phyloP scores from a whole-genome alignment of 139 green algal species.

The Yamagishiella unicocca region DNA sequence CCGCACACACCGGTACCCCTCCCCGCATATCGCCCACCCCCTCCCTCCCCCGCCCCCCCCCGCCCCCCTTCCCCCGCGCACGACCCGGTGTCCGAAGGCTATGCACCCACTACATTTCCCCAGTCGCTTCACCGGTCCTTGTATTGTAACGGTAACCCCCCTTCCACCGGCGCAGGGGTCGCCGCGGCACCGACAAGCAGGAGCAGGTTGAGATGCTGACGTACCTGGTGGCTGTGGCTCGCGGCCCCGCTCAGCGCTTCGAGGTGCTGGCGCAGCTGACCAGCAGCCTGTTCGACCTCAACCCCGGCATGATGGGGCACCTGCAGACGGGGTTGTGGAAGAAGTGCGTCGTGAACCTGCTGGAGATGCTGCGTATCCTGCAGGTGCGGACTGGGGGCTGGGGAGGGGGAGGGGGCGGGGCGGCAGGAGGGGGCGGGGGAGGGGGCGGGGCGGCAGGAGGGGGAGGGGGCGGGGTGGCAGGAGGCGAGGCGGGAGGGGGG shows the following conservation, averaged over 20 bases:
- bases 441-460: background rate
- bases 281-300: slow-evolving; percentile 96
- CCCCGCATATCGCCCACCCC: too few relatives aligned
- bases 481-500: too few relatives aligned
- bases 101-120: too few relatives aligned
- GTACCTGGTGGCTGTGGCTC: slow-evolving; percentile 90
- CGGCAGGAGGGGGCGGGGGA: background rate
- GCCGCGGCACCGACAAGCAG: slow-evolving; percentile 90
- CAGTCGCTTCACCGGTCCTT: too few relatives aligned
- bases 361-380: slow-evolving; percentile 77
- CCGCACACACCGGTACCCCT: background rate
- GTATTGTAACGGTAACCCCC: too few relatives aligned
- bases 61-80: too few relatives aligned
- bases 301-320: slow-evolving; percentile 76
- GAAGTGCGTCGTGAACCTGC: slow-evolving; percentile 64
- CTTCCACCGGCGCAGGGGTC: slow-evolving; percentile 67
- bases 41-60: background rate
- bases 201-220: slow-evolving; percentile 96
- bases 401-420: background rate
- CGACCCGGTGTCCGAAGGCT: too few relatives aligned
- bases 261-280: slow-evolving; percentile 90
- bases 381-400: slow-evolving; percentile 6
- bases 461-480: background rate
- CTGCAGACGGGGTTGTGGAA: slow-evolving; percentile 63
- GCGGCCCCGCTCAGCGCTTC: slow-evolving; percentile 86